Evolutionary conservation across 2,329 filamentous ascomycete genomes (phyloP).

Genomic region (Calonectria pauciramosa): DNA sequence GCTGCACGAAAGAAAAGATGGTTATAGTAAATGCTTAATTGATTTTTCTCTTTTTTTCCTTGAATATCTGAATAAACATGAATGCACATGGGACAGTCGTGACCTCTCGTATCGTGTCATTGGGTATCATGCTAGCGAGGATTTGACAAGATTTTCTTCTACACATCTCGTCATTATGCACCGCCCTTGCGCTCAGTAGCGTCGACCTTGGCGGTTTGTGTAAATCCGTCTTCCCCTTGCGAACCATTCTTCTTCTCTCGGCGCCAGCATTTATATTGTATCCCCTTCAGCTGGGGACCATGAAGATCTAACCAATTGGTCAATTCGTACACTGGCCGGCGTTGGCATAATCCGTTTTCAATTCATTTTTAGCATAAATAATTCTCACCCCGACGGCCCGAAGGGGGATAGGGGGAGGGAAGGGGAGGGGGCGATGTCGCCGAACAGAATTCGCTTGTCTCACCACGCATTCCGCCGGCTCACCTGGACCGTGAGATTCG

Average conservation of each 20-base stretch:
- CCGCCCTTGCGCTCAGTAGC: not conserved
- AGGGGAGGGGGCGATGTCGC: not conserved
- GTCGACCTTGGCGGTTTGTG: not conserved
- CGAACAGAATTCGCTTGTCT: too few species aligned
- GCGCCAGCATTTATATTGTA: not conserved
- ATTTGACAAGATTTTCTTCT: not conserved
- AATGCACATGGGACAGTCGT: constrained; percentile 13
- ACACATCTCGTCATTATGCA: constrained; percentile 9
- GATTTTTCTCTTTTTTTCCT: constrained; percentile 15
- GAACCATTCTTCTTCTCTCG: not conserved
- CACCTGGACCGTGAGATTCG: not conserved
- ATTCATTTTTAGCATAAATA: not conserved
- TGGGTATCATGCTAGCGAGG: constrained; percentile 25
- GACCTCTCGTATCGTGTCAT: constrained; percentile 21
- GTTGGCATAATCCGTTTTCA: not conserved
- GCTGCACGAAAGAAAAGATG: not conserved
- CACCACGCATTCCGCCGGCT: too few species aligned
- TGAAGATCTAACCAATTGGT: not conserved
- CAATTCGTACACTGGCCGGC: not conserved
- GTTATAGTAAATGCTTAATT: constrained; percentile 1
- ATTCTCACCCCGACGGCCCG: not conserved
- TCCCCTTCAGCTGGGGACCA: not conserved
- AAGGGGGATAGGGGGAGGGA: too few species aligned
- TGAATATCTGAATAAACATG: constrained; percentile 11
- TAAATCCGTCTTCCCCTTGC: not conserved